Evolutionary conservation across 2,329 filamentous ascomycete genomes (phyloP).

Genomic region (Penicillium corylophilum): DNA sequence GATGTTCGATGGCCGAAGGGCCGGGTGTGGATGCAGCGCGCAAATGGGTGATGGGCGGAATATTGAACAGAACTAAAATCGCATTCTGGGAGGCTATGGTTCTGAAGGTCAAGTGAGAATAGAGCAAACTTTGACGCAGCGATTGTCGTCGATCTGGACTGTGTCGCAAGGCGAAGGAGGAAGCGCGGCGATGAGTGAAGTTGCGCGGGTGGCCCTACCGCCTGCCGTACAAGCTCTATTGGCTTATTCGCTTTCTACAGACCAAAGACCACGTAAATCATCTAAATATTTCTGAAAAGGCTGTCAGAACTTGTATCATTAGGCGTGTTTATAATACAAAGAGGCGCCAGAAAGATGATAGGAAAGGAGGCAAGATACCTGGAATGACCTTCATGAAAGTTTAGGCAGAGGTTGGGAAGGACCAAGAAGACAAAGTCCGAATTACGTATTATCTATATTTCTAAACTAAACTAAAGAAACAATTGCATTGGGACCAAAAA

Average conservation of each 20-base stretch:
- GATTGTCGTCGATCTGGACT: neutral
- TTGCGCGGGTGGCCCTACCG: constrained; percentile 14
- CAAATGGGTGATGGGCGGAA: neutral
- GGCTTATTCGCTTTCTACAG: neutral
- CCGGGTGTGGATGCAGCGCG: neutral
- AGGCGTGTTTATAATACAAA: too few species aligned
- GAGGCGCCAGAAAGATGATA: too few species aligned
- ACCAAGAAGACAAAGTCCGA: neutral
- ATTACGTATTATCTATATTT: neutral
- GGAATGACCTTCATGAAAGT: too few species aligned
- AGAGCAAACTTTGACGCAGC: neutral
- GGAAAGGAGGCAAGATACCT: too few species aligned
- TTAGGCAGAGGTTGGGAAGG: too few species aligned
- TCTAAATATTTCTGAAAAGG: too few species aligned
- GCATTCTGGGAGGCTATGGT: constrained; percentile 13
- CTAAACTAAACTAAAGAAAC: neutral
- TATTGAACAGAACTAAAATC: constrained; percentile 2
- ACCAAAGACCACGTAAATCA: too few species aligned
- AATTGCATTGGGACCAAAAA: constrained; percentile 10
- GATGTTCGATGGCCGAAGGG: neutral
- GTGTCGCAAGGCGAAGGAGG: neutral
- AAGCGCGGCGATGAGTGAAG: constrained; percentile 15
- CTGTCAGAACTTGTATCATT: too few species aligned
- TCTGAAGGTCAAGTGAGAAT: neutral
- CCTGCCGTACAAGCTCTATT: constrained; percentile 16